These are phyloP conservation scores for Puccinia hordei DNA, from an alignment of 1,284 basidiomycete species.

Conservation along the genomic window DNA sequence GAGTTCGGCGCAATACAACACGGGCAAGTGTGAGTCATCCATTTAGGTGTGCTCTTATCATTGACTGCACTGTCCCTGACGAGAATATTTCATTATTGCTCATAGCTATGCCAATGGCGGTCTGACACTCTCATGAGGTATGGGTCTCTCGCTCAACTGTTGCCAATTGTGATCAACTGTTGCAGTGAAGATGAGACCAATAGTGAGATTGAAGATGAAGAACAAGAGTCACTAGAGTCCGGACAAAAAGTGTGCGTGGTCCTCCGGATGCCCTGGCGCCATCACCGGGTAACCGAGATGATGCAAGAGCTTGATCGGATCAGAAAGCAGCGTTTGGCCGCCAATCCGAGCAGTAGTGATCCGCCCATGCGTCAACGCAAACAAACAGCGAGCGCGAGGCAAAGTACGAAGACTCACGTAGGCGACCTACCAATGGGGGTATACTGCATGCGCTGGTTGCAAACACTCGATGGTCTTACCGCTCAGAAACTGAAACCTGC, in stretches of 20 bases:
- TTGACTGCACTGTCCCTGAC: too few relatives aligned
- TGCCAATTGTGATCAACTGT: background rate
- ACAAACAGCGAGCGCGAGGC: background rate
- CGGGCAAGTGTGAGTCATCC: too few relatives aligned
- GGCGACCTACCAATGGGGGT: background rate
- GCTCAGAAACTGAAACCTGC: background rate
- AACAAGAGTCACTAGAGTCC: background rate
- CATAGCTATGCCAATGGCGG: background rate
- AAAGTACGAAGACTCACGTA: background rate
- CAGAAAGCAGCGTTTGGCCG: background rate
- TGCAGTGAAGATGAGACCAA: slow-evolving; percentile 37
- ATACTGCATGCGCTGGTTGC: background rate
- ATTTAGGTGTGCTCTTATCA: too few relatives aligned
- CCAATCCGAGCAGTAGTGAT: background rate
- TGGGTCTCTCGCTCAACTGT: background rate
- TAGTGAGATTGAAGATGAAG: slow-evolving; percentile 16
- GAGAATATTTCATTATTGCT: too few relatives aligned
- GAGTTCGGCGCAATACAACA: too few relatives aligned
- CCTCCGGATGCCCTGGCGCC: background rate
- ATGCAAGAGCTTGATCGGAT: slow-evolving; percentile 5
- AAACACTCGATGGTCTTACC: background rate
- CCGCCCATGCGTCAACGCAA: background rate
- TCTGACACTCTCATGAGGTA: background rate
- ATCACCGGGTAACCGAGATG: background rate
- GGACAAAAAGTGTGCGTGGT: background rate